phyloP scores from a whole-genome alignment of 768 basidiomycete species.

The Tulasnella sp. region DNA sequence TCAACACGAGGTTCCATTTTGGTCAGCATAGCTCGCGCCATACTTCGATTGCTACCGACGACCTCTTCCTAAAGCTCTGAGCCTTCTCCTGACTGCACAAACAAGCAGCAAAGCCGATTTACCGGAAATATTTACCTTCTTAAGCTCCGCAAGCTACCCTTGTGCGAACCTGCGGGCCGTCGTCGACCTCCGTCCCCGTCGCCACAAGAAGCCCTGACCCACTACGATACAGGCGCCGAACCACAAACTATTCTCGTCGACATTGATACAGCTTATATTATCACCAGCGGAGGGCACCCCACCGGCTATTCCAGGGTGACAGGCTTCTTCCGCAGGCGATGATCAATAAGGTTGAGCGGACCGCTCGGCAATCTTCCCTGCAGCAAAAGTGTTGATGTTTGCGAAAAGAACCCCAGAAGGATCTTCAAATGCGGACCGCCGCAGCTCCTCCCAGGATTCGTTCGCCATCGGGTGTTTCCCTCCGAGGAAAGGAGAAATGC shows the following conservation, averaged over 20 bases:
- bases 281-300: background rate
- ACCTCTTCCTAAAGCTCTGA: background rate
- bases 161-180: conserved; percentile 4
- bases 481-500: background rate
- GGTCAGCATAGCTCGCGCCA: background rate
- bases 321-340: background rate
- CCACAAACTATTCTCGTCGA: background rate
- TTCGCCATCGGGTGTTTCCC: background rate
- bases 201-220: background rate
- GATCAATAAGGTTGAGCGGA: background rate
- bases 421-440: background rate
- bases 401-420: background rate
- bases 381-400: background rate
- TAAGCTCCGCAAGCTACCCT: conserved; percentile 9
- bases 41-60: background rate
- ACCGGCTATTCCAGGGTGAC: background rate
- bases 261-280: background rate
- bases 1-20: background rate
- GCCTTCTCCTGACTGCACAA: background rate
- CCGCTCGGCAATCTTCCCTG: background rate
- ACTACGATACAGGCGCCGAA: background rate
- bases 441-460: background rate
- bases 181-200: background rate
- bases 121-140: conserved; percentile 2
- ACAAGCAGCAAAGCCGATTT: background rate